Evolutionary conservation across 768 basidiomycete species (phyloP), one percentile per base, ranked within the genome.

Genomic region (Pleurotus ostreatus): DNA sequence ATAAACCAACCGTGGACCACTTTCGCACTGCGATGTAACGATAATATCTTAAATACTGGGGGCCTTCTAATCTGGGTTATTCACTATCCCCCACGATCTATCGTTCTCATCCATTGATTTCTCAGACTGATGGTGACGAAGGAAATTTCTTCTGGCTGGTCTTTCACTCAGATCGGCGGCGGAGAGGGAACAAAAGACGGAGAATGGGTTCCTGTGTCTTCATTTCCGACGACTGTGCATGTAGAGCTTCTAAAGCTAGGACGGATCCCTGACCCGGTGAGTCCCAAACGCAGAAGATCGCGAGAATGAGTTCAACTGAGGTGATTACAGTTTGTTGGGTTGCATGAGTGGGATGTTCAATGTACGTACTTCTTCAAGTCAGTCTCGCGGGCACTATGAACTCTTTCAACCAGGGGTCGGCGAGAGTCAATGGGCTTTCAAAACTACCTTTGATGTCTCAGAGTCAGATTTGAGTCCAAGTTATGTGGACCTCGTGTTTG

Each of bases 331-430:
- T 88, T 88, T 60, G 61, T 89, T 44, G 90, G 87, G 9, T 72
- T 93, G 57, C 78, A 88, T 59, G 94, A 96, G 68, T 92, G 88
- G 86, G 88, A 94, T 62, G 87, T 93, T 12, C 94, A 96, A 73
- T 95, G 93, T 92, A 60, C 62, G 83, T 67, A 9, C n/a, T 25
- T 5, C 44, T 40, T 7, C 7, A 40, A 34, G 6, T 39, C 15
- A 39, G 20, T 52, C 18, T 25, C 41, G 9, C 30, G 11, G 30
- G 4, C 30, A 11, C 9, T 34, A 34, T 30, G 8, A 34, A 34
- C 9, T 9, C 11, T 34, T 11, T 9, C 8, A 25, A 34, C 30
- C 38, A 95, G 93, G 94, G 95, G 76, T 97, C 39, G 93, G 92
- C 34, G 94, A 97, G 67, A 77, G 79, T 7, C 81, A 86, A 37